Evolutionary conservation across 306 rosid species (phyloP), one percentile per base, ranked within the genome.

Genomic region (Prunus salicina): DNA sequence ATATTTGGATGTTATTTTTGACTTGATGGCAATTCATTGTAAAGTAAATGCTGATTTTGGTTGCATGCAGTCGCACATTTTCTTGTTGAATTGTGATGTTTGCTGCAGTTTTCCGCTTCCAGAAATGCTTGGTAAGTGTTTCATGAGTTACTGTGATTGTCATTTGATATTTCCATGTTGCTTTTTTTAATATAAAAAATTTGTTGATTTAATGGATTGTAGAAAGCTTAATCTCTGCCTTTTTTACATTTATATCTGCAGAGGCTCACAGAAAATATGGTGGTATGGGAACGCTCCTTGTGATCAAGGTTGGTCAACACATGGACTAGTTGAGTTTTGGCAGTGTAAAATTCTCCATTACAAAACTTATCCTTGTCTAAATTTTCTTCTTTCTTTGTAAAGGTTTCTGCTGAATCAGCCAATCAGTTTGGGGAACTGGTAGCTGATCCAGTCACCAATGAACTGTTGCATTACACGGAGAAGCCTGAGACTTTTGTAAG

Each of bases 401-500:
- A 95, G 99, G 99, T 95, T 83, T 92, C 97, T 72, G 90, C 96
- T 2, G 99, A 95, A 73, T 79, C 92, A 41, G 99, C 97, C 14
- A 76, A 81, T 79, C 82, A 89, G 79, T 95, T 95, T 73, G 99
- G 99, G 60, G 99, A 95, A 79, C 86, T 95, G 75, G 92, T 95
- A 12, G 92, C 99, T 61, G 97, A 95, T 91, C 96, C 98, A 3
- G 55, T 68, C 75, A 89, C 98, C 76, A 88, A 92, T 43, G 99
- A 95, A 78, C 87, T 95, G 55, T 82, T 95, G 88, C 99, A 95
- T 84, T 95, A 95, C 84, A 91, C 97, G 4, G 99, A 95, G 82
- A 95, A 87, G 78, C 99, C 99, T 9, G 99, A 95, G 78, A 95
- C 97, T 71, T 95, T 95, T 83, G 99, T 95, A 89, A n/a, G 96